Percentiles rank a stretch among this genome's conserved stretches.
Evolutionary conservation across 2,329 filamentous ascomycete species (phyloP).

Genomic region (Clonostachys sp.): DNA sequence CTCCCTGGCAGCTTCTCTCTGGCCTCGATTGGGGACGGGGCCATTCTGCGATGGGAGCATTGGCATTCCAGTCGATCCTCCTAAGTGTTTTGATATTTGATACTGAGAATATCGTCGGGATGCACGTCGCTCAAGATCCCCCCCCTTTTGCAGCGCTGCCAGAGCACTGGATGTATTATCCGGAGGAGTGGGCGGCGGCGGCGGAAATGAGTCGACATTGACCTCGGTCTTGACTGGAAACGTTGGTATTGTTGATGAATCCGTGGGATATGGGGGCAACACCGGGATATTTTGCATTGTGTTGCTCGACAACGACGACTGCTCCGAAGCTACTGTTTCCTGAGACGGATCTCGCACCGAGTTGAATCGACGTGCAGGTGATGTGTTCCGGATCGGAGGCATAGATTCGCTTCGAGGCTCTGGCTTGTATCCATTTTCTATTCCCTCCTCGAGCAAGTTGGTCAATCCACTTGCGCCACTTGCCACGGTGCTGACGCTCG

Average conservation of each 20-base stretch:
- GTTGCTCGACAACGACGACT: constrained; percentile 67
- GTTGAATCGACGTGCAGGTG: constrained; percentile 42
- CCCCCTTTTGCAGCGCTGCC: constrained; percentile 84
- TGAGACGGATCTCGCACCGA: constrained; percentile 47
- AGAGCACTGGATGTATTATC: constrained; percentile 86
- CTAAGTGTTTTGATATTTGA: constrained; percentile 92
- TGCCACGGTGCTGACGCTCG: constrained; percentile 53
- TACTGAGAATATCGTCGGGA: constrained; percentile 94
- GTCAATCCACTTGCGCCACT: constrained; percentile 53
- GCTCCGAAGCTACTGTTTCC: constrained; percentile 46
- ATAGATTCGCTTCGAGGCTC: constrained; percentile 23
- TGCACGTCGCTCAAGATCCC: constrained; percentile 86
- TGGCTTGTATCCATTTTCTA: constrained; percentile 46
- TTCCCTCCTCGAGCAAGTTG: constrained; percentile 54
- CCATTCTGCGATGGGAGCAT: constrained; percentile 81
- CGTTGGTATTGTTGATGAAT: constrained; percentile 46
- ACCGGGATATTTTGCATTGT: constrained; percentile 74
- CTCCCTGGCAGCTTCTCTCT: constrained; percentile 68
- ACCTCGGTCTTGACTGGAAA: constrained; percentile 34
- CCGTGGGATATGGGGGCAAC: constrained; percentile 65
- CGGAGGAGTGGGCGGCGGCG: constrained; percentile 62
- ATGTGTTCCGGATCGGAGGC: constrained; percentile 21
- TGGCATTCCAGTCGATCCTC: constrained; percentile 76
- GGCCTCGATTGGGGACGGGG: constrained; percentile 71
- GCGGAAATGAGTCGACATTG: constrained; percentile 63